phyloP scores from a whole-genome alignment of 768 basidiomycete genomes.

The Kwoniella dejecticola region DNA sequence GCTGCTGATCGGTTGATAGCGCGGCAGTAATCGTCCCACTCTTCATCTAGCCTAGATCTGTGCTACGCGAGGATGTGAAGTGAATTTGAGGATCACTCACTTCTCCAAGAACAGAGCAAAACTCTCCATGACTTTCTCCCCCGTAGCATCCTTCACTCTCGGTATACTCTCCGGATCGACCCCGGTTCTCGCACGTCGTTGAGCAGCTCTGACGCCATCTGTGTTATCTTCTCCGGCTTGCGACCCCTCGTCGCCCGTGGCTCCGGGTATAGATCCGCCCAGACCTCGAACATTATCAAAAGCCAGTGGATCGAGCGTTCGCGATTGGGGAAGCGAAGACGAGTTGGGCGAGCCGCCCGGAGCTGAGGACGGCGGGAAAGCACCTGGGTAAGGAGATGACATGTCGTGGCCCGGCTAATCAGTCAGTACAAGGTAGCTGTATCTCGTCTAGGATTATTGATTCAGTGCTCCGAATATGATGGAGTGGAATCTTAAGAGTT shows the following conservation, averaged over 20 bases:
- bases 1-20: not conserved
- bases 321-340: conserved; percentile 36
- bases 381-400: conserved; percentile 31
- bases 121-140: conserved; percentile 88
- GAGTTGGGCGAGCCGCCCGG: conserved; percentile 32
- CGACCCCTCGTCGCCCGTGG: conserved; percentile 15
- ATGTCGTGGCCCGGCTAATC: conserved; percentile 13
- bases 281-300: conserved; percentile 47
- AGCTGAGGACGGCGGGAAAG: conserved; percentile 31
- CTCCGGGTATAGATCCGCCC: conserved; percentile 25
- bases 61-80: no score
- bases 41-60: no score
- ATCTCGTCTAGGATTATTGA: not conserved
- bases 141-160: conserved; percentile 87
- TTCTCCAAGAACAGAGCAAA: conserved; percentile 89
- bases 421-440: not conserved
- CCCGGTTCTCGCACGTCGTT: conserved; percentile 18
- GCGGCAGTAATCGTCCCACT: no score
- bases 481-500: not conserved
- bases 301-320: conserved; percentile 42
- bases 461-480: no score
- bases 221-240: conserved; percentile 31
- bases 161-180: conserved; percentile 66
- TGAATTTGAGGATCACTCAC: no score
- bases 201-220: conserved; percentile 23